A percentile compares a stretch with the other conserved stretches of the same genome.
Evolutionary conservation across 2,329 filamentous ascomycete genomes (phyloP).

Genomic region (Epichloe bromicola): DNA sequence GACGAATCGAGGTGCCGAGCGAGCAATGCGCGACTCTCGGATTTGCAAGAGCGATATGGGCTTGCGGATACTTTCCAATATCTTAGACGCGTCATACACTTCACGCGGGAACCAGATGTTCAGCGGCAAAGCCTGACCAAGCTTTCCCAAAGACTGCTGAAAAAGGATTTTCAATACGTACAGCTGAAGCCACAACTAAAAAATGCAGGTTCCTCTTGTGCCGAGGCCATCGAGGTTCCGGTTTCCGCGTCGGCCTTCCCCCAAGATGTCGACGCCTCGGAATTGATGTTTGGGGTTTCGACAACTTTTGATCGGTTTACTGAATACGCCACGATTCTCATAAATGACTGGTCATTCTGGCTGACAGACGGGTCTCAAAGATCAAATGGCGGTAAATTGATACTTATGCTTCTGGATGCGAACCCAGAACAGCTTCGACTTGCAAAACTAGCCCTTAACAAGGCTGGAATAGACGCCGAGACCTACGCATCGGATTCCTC

Average conservation of each 20-base stretch:
- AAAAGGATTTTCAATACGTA: slow-evolving; percentile 34
- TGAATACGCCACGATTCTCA: slow-evolving; percentile 33
- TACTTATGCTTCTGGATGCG: slow-evolving; percentile 40
- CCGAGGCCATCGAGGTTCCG: slow-evolving; percentile 34
- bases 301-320: slow-evolving; percentile 41
- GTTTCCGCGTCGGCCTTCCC: slow-evolving; percentile 25
- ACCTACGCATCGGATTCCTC: slow-evolving; percentile 36
- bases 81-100: slow-evolving; percentile 38
- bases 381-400: slow-evolving; percentile 42
- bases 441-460: slow-evolving; percentile 28
- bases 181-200: slow-evolving; percentile 21
- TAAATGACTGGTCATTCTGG: slow-evolving; percentile 47
- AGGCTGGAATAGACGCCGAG: slow-evolving; percentile 41
- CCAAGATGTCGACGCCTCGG: slow-evolving; percentile 35
- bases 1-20: not conserved
- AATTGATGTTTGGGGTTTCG: slow-evolving; percentile 45
- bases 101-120: slow-evolving; percentile 32
- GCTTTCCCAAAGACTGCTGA: slow-evolving; percentile 22
- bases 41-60: slow-evolving; percentile 23
- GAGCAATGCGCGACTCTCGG: not conserved
- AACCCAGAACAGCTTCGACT: slow-evolving; percentile 34
- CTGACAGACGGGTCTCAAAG: slow-evolving; percentile 40
- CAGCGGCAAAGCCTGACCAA: slow-evolving; percentile 35
- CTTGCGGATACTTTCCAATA: slow-evolving; percentile 40
- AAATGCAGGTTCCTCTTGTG: slow-evolving; percentile 28